These are phyloP conservation scores for Senecio squalidus DNA, from an alignment of 140 eudicot genomes.

Conservation along the genomic window DNA sequence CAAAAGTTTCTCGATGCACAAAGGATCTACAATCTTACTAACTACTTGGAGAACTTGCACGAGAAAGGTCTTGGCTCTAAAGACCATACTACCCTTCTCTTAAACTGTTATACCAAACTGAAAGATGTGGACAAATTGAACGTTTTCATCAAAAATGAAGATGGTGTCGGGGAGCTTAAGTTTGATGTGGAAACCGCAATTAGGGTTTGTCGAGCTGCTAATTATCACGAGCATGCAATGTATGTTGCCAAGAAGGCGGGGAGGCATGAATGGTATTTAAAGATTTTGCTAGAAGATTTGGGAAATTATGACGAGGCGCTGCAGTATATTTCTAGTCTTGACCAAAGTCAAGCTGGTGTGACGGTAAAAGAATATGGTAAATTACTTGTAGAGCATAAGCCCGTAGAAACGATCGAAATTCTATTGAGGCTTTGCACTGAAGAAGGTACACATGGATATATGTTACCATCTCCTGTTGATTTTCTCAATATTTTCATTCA, in stretches of 20 bases:
- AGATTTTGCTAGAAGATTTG: slow-evolving; percentile 92
- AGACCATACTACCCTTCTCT: slow-evolving; percentile 93
- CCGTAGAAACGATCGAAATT: slow-evolving; percentile 76
- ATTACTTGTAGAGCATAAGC: slow-evolving; percentile 82
- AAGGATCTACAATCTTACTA: slow-evolving; percentile 91
- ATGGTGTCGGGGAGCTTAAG: slow-evolving; percentile 68
- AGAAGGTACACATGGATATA: slow-evolving; percentile 51
- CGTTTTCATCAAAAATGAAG: slow-evolving; percentile 76
- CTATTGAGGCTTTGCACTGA: slow-evolving; percentile 89
- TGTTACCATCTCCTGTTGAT: slow-evolving; percentile 98
- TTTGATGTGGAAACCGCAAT: slow-evolving; percentile 99
- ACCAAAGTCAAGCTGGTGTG: slow-evolving; percentile 93
- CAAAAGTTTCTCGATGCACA: slow-evolving; percentile 98
- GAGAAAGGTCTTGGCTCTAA: slow-evolving; percentile 94
- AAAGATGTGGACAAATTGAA: slow-evolving; percentile 91
- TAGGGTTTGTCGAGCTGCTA: slow-evolving; percentile 95
- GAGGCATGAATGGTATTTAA: slow-evolving; percentile 90
- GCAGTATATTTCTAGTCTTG: slow-evolving; percentile 80
- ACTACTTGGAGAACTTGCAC: slow-evolving; percentile 82
- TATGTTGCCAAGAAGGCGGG: slow-evolving; percentile 93
- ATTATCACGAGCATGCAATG: slow-evolving; percentile 98
- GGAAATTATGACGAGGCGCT: slow-evolving; percentile 87
- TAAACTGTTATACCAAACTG: slow-evolving; percentile 87
- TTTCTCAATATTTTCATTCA: slow-evolving; percentile 84
- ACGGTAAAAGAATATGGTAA: slow-evolving; percentile 92